Percentiles rank a stretch among this genome's conserved stretches.
Evolutionary conservation across 2,329 filamentous ascomycete genomes (phyloP).

Genomic region (Verticillium nonalfalfae): DNA sequence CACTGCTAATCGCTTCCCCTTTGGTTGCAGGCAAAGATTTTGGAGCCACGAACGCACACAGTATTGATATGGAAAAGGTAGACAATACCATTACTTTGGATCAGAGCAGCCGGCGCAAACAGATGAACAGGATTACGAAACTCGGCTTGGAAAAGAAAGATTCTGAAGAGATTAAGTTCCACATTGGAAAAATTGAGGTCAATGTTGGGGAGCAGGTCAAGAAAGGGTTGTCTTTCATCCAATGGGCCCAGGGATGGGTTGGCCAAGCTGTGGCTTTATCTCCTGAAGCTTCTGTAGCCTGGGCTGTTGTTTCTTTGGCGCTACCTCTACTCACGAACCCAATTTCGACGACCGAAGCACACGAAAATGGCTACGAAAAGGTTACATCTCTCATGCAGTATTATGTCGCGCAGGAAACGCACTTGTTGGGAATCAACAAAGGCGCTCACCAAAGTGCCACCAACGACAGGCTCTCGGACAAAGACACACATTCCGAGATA

Average conservation of each 20-base stretch:
- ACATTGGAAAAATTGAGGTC: not conserved
- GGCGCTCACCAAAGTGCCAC: not conserved
- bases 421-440: not conserved
- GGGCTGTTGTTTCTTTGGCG: not conserved
- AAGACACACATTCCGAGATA: not conserved
- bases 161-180: not conserved
- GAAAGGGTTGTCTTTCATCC: not conserved
- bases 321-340: not conserved
- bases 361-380: not conserved
- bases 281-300: not conserved
- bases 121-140: not conserved
- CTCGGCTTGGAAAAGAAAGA: not conserved
- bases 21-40: too few species aligned
- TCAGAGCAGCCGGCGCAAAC: not conserved
- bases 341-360: not conserved
- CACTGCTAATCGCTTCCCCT: too few species aligned
- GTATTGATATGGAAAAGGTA: too few species aligned
- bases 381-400: not conserved
- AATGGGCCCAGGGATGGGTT: not conserved
- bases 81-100: not conserved
- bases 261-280: not conserved
- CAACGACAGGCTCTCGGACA: not conserved
- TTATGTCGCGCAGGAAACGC: not conserved
- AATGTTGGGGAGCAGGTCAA: not conserved
- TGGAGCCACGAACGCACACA: too few species aligned